Evolutionary conservation across 768 basidiomycete species (phyloP).

Genomic region (Agrocybe praecox): DNA sequence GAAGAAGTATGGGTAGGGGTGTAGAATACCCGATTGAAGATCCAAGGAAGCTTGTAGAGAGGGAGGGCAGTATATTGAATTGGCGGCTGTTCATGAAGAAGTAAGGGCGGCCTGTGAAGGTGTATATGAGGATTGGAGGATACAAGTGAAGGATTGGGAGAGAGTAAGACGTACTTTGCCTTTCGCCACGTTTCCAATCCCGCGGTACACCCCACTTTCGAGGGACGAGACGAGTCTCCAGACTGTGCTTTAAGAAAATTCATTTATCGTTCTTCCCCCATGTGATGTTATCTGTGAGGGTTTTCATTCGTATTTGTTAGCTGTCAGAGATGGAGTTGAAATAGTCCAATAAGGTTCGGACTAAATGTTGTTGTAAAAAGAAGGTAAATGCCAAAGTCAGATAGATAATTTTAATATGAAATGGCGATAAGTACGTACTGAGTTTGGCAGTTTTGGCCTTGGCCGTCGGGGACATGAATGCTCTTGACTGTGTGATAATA

Average conservation of each 20-base stretch:
- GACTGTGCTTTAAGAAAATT: constrained; percentile 92
- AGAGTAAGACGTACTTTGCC: constrained; percentile 63
- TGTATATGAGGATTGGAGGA: too few species aligned
- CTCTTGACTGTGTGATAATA: constrained; percentile 79
- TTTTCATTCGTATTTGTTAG: constrained; percentile 75
- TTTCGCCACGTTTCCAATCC: constrained; percentile 86
- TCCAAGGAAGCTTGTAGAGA: background rate
- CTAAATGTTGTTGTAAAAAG: constrained; percentile 45
- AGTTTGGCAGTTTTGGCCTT: constrained; percentile 98
- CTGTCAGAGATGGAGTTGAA: constrained; percentile 81
- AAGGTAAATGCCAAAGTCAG: too few species aligned
- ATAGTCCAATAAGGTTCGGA: constrained; percentile 91
- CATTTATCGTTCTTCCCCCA: constrained; percentile 94
- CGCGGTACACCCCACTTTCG: constrained; percentile 90
- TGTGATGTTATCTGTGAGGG: constrained; percentile 86
- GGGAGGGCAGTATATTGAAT: constrained; percentile 85
- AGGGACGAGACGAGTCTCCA: constrained; percentile 90
- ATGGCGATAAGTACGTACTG: constrained; percentile 50
- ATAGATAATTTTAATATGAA: background rate
- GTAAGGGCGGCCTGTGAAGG: constrained; percentile 76
- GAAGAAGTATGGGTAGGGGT: constrained; percentile 37
- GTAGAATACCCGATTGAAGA: background rate
- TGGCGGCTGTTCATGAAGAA: constrained; percentile 89
- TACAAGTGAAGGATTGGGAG: too few species aligned
- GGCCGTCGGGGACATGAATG: constrained; percentile 91